phyloP scores from a whole-genome alignment of 2,329 filamentous ascomycete genomes.

The Colletotrichum falcatum region DNA sequence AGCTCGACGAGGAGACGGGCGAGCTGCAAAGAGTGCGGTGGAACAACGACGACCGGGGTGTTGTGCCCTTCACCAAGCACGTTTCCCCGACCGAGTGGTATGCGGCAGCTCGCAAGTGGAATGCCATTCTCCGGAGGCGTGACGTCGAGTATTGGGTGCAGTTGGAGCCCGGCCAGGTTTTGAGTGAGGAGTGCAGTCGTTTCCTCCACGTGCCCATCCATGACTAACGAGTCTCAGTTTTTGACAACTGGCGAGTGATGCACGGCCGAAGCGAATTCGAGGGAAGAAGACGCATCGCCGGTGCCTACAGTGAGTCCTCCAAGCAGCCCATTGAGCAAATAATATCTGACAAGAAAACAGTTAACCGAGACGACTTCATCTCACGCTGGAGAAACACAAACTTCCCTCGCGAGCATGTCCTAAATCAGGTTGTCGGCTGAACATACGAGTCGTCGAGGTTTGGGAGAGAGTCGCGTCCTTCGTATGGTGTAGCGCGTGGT shows the following conservation, averaged over 20 bases:
- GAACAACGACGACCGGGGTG: conserved; percentile 92
- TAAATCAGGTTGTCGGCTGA: conserved; percentile 45
- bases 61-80: conserved; percentile 66
- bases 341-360: conserved; percentile 53
- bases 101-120: conserved; percentile 79
- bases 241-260: conserved; percentile 95
- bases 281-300: conserved; percentile 88
- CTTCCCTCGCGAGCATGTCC: conserved; percentile 61
- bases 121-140: conserved; percentile 73
- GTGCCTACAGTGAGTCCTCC: conserved; percentile 82
- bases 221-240: conserved; percentile 67
- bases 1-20: conserved; percentile 58
- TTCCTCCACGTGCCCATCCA: neutral
- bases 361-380: conserved; percentile 83
- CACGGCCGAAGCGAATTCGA: conserved; percentile 88
- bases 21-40: conserved; percentile 76
- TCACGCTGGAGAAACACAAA: conserved; percentile 82
- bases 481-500: neutral
- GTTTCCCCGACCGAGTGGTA: conserved; percentile 77
- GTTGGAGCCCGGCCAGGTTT: conserved; percentile 79
- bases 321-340: neutral
- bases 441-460: neutral
- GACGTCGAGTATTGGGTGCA: conserved; percentile 83
- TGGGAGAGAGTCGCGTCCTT: neutral
- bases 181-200: conserved; percentile 72